Base-by-base conservation (phyloP, 768 basidiomycete genomes). In the Pisolithus sp. region DNA sequence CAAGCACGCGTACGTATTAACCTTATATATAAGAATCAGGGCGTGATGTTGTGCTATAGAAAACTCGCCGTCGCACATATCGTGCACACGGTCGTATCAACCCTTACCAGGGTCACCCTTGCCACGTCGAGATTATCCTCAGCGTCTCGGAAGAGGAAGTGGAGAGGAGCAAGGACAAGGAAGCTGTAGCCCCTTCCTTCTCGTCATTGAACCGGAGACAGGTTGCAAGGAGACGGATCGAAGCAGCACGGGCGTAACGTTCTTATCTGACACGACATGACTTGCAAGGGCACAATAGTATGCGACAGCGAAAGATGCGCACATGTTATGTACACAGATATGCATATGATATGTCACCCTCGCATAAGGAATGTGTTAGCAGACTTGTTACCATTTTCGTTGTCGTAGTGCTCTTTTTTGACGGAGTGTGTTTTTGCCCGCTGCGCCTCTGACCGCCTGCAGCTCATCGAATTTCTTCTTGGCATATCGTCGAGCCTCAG, bases 51-150 rank as follows among this genome's bases (percentile, higher is more conserved):
- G 28, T 31, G 3, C n/a, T 8, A 20, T 51, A 92, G 89, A 96
- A 96, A 89, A 94, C 91, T 70, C 93, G 93, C 72, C 92, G 96
- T 68, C 92, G 96, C 69, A 99, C 96, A 59, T 98, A 96, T 83
- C 92, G 96, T 73, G 91, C 90, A 42, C 93, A 94, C 64, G 92
- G 92, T 82, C 87, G 92, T 53, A 94, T 93, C 74, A 99, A 99
- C 76, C 95, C 96, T 34, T 98, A 97, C 83, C 92, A 96, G 73
- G 95, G 95, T 40, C 91, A 93, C 74, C 96, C 96, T 39, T 88
- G 86, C 71, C 96, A 98, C 66, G 86, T 98, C 58, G 95, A 98
- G 70, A 83, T 93, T 68, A 92, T 98, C 68, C 85, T 98, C 56
- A 75, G 83, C 46, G 85, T 85, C 50, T 73, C 81, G 37, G 84